These are phyloP conservation scores for Strigomonas galati DNA, from an alignment of 208 protist species.

Conservation along the genomic window DNA sequence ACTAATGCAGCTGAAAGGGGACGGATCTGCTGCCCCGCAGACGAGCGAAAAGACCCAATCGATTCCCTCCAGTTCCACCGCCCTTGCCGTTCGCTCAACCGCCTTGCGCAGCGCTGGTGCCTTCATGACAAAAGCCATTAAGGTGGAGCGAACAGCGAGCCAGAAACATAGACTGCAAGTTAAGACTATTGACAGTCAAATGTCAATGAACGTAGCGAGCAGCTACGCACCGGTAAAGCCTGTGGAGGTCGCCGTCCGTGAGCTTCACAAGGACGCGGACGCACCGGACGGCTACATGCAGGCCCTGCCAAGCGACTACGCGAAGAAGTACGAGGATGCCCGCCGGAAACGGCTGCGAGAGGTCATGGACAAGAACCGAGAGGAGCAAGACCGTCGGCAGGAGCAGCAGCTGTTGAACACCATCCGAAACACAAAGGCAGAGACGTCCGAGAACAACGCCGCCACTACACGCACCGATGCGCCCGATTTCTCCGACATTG, in stretches of 20 bases:
- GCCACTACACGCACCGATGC: slow-evolving; percentile 2
- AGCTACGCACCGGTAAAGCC: slow-evolving; percentile 80
- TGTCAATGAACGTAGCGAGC: slow-evolving; percentile 83
- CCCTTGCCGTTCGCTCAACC: slow-evolving; percentile 58
- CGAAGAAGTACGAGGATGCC: slow-evolving; percentile 56
- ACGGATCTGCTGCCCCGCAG: neutral
- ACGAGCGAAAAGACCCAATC: neutral
- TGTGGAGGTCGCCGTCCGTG: slow-evolving; percentile 73
- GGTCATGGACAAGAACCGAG: slow-evolving; percentile 76
- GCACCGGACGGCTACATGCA: slow-evolving; percentile 81
- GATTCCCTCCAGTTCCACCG: slow-evolving; percentile 7
- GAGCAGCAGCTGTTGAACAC: slow-evolving; percentile 60
- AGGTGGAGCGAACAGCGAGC: slow-evolving; percentile 37
- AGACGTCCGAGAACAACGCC: neutral
- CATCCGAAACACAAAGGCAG: slow-evolving; percentile 3
- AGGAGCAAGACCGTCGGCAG: slow-evolving; percentile 72
- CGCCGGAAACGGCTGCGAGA: slow-evolving; percentile 79
- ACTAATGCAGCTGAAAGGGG: slow-evolving; percentile 53
- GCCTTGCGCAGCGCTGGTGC: slow-evolving; percentile 59
- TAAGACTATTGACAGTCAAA: slow-evolving; percentile 87
- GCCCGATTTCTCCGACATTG: slow-evolving; percentile 74
- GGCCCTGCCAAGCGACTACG: slow-evolving; percentile 63
- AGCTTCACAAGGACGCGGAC: slow-evolving; percentile 59
- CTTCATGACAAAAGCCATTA: slow-evolving; percentile 69
- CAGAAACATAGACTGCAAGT: slow-evolving; percentile 76